Evolutionary conservation across 192 early-diverging fungal genomes (phyloP).

Genomic region (Nowakowskiella sp.): DNA sequence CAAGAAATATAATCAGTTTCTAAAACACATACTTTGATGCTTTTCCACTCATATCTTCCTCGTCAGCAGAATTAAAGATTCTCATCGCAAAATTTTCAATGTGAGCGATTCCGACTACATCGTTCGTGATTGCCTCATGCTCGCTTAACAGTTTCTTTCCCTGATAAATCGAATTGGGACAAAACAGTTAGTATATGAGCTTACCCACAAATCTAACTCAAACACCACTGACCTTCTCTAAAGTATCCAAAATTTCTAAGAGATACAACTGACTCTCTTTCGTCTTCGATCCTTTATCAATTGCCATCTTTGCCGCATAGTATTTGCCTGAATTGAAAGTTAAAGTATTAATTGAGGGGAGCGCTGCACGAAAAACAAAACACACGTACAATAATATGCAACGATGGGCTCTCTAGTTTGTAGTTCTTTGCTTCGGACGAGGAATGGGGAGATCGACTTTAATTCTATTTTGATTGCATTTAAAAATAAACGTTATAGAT

Average conservation of each 20-base stretch:
- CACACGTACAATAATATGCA: slow-evolving; percentile 79
- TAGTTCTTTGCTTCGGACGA: slow-evolving; percentile 80
- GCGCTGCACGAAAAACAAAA: not conserved
- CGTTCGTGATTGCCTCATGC: slow-evolving; percentile 65
- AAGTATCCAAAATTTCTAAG: slow-evolving; percentile 55
- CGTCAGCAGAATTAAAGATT: slow-evolving; percentile 84
- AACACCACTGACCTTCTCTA: no score
- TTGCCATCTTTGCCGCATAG: slow-evolving; percentile 77
- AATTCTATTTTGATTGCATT: no score
- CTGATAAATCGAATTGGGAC: slow-evolving; percentile 24
- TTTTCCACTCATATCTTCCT: slow-evolving; percentile 76
- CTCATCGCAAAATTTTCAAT: slow-evolving; percentile 84
- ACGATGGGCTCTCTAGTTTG: slow-evolving; percentile 73
- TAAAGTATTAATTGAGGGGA: not conserved
- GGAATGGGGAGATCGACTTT: slow-evolving; percentile 66
- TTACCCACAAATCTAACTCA: slow-evolving; percentile 1
- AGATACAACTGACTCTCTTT: slow-evolving; percentile 57
- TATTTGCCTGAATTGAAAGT: slow-evolving; percentile 47
- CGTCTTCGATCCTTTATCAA: slow-evolving; percentile 46
- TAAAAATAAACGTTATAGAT: no score
- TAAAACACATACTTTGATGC: slow-evolving; percentile 60
- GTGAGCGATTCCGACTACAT: slow-evolving; percentile 68
- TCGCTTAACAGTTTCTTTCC: slow-evolving; percentile 58
- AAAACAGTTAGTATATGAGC: not conserved
- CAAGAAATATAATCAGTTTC: no score